Evolutionary conservation across 2,329 filamentous ascomycete genomes (phyloP), one percentile per base, ranked within the genome.

Genomic region (Microcyclosporella mali): DNA sequence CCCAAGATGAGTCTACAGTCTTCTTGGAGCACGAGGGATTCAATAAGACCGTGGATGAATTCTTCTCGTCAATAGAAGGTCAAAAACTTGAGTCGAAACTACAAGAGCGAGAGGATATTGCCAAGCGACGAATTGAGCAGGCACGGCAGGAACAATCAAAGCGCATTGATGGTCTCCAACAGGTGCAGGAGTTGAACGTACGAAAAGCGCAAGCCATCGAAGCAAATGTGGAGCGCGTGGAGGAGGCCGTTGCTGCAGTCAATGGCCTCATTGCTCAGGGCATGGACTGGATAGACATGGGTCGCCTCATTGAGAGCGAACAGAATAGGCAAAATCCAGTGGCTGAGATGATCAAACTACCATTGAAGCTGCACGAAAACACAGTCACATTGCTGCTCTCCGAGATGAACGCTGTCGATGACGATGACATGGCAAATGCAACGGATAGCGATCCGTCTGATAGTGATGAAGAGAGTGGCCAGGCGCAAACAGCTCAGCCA

Each of bases 201-300:
- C 82, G 85, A 42, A 97, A 95, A 64, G 92, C 90, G 2, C 83
- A 83, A 42, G 88, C 89, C 0, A 92, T 98, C 32, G 81, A 95
- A 62, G 86, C 88, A 16, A 97, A 98, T 57, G 74, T 88, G 1
- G 87, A 94, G 59, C 79, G 88, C 38, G 89, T 97, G 0, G 85
- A 95, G 61, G 92, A 97, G 67, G 88, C 88, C 3, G 88, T 88
- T 63, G 86, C 88, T 61, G 88, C 92, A 3, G 83, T 98, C 40
- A 97, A 94, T 62, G 86, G 87, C 1, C 70, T 97, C n/a, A 79
- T 98, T 46, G 79, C 79, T 4, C 88, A 95, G 59, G 90, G 90
- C 9, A 97, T 97, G 88, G 92, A 98, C 57, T 98, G 92, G 92
- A 81, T 88, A 9, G 85, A 95, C 52, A 89, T 97, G 56, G 87